phyloP scores from a whole-genome alignment of 129 eudicot species.

The Centella asiatica region DNA sequence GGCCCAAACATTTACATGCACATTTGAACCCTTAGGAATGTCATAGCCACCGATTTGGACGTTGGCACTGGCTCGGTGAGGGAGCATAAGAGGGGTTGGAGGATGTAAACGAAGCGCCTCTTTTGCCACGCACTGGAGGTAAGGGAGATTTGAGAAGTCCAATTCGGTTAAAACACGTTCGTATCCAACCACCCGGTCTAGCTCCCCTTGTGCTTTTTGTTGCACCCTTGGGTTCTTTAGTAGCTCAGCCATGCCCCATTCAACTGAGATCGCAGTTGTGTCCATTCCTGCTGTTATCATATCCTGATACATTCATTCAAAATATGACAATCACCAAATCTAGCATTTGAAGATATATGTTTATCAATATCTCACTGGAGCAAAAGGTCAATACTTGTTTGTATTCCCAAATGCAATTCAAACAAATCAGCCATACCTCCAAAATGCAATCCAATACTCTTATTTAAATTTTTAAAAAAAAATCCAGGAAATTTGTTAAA shows the following conservation, averaged over 20 bases:
- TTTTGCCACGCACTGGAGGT: slow-evolving; percentile 8
- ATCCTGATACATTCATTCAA: slow-evolving; percentile 3
- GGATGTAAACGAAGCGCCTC: slow-evolving; percentile 10
- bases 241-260: slow-evolving; percentile 12
- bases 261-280: slow-evolving; percentile 10
- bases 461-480: not conserved
- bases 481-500: not conserved
- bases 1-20: slow-evolving; percentile 10
- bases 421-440: too few species aligned
- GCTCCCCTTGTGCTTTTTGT: slow-evolving; percentile 13
- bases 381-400: too few species aligned
- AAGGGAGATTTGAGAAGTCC: slow-evolving; percentile 9
- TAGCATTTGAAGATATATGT: not conserved
- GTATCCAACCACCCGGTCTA: slow-evolving; percentile 8
- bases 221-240: slow-evolving; percentile 9
- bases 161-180: slow-evolving; percentile 6
- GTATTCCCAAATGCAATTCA: too few species aligned
- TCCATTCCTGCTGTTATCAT: slow-evolving; percentile 9
- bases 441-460: too few species aligned
- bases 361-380: not conserved
- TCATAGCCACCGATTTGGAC: slow-evolving; percentile 6
- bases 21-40: slow-evolving; percentile 11
- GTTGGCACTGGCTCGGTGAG: slow-evolving; percentile 9
- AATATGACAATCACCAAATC: not conserved
- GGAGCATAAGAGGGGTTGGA: slow-evolving; percentile 14